Base-by-base conservation (phyloP, 441 rosid genomes). In the Theobroma grandiflorum region DNA sequence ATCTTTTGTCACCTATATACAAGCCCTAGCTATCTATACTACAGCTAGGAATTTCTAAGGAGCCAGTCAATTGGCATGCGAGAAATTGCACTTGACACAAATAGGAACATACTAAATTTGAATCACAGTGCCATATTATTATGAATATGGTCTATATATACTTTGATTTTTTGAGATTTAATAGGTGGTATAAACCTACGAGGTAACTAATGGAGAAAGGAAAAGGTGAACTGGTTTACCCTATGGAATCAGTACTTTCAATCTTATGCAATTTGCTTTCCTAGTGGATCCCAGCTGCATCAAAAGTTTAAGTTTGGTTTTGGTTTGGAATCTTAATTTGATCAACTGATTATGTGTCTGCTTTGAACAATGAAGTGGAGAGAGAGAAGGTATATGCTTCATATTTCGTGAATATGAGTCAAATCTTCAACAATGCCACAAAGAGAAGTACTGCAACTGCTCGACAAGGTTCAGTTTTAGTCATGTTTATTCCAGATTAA, bases 231-330 rank as follows among this genome's bases (percentile, higher is more conserved):
- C 33, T 22, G 22, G 33, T 52, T 72, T 72, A 52, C 47, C 62
- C 45, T 52, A 52, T 45, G 47, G 76, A 72, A 72, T 72, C 61
- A 35, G 35, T n/a, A 53, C 62, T 52, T 37, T 72, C 49, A 53
- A 37, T 37, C 26, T 72, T 35, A 35, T 53, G 45, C 33, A 72
- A n/a, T 37, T 73, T 20, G 52, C 77, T 72, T 72, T 22, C 20
- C 76, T 72, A 37, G 64, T 55, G 37, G 76, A 50, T 40, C 77
- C 50, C 16, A 40, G 2, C 65, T 22, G 38, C 66, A 40, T 57
- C 14, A 22, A 40, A 40, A 38, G 77, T 22, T 74, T 74, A 40
- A 22, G 18, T 72, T 22, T 72, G 31, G 50, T 4, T 40, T 66
- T 8, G 75, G 77, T 20, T 42, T 20, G 52, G 72, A 67, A 67